Evolutionary conservation across 306 rosid species (phyloP).

Genomic region (Trifolium repens): DNA sequence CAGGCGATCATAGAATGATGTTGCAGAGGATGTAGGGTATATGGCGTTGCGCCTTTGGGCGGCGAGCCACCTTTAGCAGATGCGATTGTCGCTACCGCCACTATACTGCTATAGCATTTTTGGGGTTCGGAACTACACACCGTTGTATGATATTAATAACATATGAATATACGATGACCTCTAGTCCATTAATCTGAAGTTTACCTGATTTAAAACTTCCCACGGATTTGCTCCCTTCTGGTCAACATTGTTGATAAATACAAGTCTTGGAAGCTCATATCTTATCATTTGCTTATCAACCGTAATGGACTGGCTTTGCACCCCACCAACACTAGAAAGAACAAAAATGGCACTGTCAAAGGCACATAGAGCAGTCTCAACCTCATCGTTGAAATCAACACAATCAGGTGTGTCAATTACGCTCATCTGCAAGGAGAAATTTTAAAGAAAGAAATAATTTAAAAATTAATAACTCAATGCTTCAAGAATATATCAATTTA

Average conservation of each 20-base stretch:
- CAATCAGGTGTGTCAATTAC: background rate
- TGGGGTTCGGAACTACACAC: too few relatives aligned
- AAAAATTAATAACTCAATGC: background rate
- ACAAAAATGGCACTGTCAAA: background rate
- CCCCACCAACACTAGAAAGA: background rate
- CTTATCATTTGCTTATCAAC: background rate
- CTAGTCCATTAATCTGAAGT: background rate
- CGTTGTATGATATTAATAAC: background rate
- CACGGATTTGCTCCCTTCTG: slow-evolving; percentile 5
- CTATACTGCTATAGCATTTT: too few relatives aligned
- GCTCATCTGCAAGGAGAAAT: background rate
- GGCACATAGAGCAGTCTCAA: background rate
- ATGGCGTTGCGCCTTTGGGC: too few relatives aligned
- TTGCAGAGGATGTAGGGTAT: too few relatives aligned
- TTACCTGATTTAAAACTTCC: background rate
- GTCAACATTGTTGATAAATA: background rate
- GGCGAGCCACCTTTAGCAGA: too few relatives aligned
- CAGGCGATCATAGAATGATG: too few relatives aligned
- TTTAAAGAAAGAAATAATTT: background rate
- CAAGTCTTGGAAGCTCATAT: background rate
- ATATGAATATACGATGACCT: background rate
- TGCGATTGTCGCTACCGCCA: background rate
- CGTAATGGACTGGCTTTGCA: background rate
- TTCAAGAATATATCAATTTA: background rate
- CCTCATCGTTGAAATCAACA: background rate